Evolutionary conservation across 768 basidiomycete species (phyloP).

Genomic region (Mycena haematopus): DNA sequence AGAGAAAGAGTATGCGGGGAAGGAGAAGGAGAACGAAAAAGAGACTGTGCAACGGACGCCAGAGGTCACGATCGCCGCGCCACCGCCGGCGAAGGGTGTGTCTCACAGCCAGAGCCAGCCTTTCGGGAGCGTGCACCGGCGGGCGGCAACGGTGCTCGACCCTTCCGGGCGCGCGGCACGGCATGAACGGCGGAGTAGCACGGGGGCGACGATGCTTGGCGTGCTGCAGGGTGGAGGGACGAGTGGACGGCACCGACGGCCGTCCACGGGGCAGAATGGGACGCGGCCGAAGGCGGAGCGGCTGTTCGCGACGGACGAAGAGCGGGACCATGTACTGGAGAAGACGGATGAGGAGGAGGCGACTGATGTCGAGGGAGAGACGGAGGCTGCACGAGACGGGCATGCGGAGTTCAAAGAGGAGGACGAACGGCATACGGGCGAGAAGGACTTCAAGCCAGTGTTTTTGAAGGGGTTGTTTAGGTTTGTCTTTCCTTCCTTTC

Average conservation of each 20-base stretch:
- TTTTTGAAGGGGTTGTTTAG: conserved; percentile 97
- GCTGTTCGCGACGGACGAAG: conserved; percentile 26
- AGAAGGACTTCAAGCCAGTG: conserved; percentile 90
- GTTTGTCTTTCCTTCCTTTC: conserved; percentile 45
- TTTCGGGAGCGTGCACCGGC: conserved; percentile 64
- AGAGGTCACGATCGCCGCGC: conserved; percentile 31
- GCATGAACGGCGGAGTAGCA: conserved; percentile 81
- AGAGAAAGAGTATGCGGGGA: conserved; percentile 28
- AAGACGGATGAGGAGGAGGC: conserved; percentile 50
- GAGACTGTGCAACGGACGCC: conserved; percentile 28
- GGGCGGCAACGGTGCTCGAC: conserved; percentile 81
- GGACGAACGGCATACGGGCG: conserved; percentile 54
- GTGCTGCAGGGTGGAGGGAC: conserved; percentile 50
- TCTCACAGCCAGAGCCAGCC: conserved; percentile 43
- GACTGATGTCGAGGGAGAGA: conserved; percentile 47
- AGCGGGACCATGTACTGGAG: conserved; percentile 30
- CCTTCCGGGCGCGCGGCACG: conserved; percentile 64
- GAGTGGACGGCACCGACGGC: conserved; percentile 71
- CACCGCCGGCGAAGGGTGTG: conserved; percentile 36
- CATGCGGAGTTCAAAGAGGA: conserved; percentile 57
- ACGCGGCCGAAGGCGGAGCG: conserved; percentile 48
- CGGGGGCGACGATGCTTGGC: conserved; percentile 62
- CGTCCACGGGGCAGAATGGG: conserved; percentile 66
- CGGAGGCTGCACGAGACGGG: conserved; percentile 39
- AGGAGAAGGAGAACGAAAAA: conserved; percentile 31